Base-by-base conservation (phyloP, 345 rosid species). In the Dovyalis caffra region DNA sequence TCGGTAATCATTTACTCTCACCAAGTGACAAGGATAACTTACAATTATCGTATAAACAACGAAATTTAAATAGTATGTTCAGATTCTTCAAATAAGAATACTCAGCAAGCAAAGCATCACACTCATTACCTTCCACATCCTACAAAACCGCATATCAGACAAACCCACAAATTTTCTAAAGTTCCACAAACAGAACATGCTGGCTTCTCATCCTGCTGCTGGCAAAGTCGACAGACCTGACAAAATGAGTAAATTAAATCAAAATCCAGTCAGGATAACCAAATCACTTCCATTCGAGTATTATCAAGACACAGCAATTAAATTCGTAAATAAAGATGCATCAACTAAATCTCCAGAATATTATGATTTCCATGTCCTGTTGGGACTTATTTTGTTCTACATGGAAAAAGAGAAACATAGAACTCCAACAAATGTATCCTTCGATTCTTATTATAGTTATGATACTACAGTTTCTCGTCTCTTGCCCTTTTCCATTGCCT, bases 41-140 rank as follows among this genome's bases (percentile, higher is more conserved):
- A 58, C 32, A 75, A 8, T 75, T 67, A 67, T n/a, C 33, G n/a
- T 57, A 77, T 78, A 49, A 43, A 53, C 3, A 16, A 47, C 34
- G 58, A 28, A 57, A 5, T 38, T 18, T 53, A 3, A 2, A 5
- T 1, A 18, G 31, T n/a, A 18, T 14, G 28, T 43, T 65, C 57
- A 66, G 26, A 68, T 31, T 29, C 25, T 72, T 64, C 67, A 25
- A 58, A 34, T 70, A 64, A 14, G 20, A 78, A 60, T 9, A 28
- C 57, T 34, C 20, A 53, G 18, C 14, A 61, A 15, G 43, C 3
- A 7, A 16, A 57, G 56, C 32, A 20, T 77, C 70, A 62, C n/a
- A n/a, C n/a, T n/a, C 56, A 79, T 76, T 84, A 93, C 98, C 99
- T 95, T 88, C 95, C 98, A 85, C 98, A 93, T 43, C 98, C 97